Conservation (phyloP, 495 filamentous ascomycete species). For the Aspergillus sparsus region DNA sequence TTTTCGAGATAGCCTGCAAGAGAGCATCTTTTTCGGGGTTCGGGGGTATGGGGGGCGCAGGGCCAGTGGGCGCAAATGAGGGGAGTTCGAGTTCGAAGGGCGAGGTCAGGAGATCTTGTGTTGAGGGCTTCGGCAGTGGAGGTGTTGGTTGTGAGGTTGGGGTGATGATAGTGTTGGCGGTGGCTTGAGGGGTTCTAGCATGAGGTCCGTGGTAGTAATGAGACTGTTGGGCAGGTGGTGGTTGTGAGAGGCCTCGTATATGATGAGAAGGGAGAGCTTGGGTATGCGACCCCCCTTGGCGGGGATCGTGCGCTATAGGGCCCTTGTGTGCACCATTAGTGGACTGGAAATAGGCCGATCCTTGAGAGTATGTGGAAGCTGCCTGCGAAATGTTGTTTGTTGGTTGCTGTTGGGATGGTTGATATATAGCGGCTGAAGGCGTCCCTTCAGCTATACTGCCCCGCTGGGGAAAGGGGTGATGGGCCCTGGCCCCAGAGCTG, state of each 20-base stretch:
- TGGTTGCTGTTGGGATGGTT: conserved; percentile 11
- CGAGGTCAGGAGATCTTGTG: conserved; percentile 71
- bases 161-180: conserved; percentile 19
- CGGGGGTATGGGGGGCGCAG: conserved; percentile 84
- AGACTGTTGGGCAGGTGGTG: conserved; percentile 19
- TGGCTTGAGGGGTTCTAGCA: background rate
- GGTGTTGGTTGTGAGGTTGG: conserved; percentile 27
- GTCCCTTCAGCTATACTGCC: conserved; percentile 3
- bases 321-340: conserved; percentile 12
- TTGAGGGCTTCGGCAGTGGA: conserved; percentile 46
- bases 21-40: conserved; percentile 96
- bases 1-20: conserved; percentile 70
- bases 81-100: conserved; percentile 68
- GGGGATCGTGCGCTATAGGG: conserved; percentile 15
- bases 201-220: background rate
- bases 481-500: conserved; percentile 17
- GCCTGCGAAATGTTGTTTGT: conserved; percentile 21
- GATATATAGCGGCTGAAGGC: background rate
- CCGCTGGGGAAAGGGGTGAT: conserved; percentile 24
- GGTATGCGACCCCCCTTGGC: conserved; percentile 24
- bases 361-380: conserved; percentile 18
- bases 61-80: conserved; percentile 51
- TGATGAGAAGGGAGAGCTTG: conserved; percentile 25
- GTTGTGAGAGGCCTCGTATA: conserved; percentile 15
- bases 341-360: conserved; percentile 22